Evolutionary conservation across 306 rosid genomes (phyloP).

Genomic region (Cicer bijugum): DNA sequence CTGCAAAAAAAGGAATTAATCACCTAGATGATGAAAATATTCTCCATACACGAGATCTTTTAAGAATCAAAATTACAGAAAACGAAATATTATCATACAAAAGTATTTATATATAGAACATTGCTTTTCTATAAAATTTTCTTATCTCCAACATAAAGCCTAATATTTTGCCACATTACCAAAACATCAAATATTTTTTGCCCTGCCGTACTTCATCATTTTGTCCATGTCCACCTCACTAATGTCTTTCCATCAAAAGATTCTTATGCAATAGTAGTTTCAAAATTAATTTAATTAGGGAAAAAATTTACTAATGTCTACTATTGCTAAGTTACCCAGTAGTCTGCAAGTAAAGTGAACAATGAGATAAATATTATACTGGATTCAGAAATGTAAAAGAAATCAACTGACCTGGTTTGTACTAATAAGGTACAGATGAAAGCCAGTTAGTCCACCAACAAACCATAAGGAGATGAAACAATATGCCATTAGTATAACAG

Average conservation of each 20-base stretch:
- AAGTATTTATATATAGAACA: background rate
- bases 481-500: slow-evolving; percentile 79
- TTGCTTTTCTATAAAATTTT: background rate
- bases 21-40: slow-evolving; percentile 28
- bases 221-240: slow-evolving; percentile 20
- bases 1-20: slow-evolving; percentile 55
- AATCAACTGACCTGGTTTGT: slow-evolving; percentile 77
- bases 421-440: slow-evolving; percentile 88
- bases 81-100: slow-evolving; percentile 15
- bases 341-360: slow-evolving; percentile 9
- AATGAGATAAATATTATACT: slow-evolving; percentile 31
- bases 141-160: slow-evolving; percentile 11
- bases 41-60: slow-evolving; percentile 18
- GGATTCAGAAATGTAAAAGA: slow-evolving; percentile 43
- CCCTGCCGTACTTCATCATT: slow-evolving; percentile 22
- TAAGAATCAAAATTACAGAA: slow-evolving; percentile 27
- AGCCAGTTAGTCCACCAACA: slow-evolving; percentile 96
- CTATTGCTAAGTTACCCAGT: slow-evolving; percentile 13
- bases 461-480: slow-evolving; percentile 89
- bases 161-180: slow-evolving; percentile 3
- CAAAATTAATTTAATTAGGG: background rate
- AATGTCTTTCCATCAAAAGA: slow-evolving; percentile 11
- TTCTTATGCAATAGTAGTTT: background rate
- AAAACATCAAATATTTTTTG: background rate
- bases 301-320: background rate